Evolutionary conservation across 495 filamentous ascomycete genomes (phyloP), one percentile per base, ranked within the genome.

Genomic region (Tuber calosporum): DNA sequence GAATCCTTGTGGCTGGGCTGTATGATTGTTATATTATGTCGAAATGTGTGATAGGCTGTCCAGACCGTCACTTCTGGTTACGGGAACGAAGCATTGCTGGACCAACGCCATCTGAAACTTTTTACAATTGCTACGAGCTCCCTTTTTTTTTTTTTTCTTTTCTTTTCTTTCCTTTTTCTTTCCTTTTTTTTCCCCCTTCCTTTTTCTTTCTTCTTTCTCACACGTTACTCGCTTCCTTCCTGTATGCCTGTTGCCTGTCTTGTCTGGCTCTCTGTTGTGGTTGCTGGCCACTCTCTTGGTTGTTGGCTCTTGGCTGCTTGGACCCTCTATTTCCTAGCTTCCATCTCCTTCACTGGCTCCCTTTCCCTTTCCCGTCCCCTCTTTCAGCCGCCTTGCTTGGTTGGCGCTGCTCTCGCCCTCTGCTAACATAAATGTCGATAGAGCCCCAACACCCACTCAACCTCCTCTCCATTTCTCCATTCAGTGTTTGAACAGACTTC

Each of bases 381-480:
- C 42, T 53, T 62, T 62, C 53, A 62, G 53, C 53, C 53, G 26
- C 53, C 53, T 62, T 62, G 4, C 26, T 62, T 62, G 53, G 26
- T 34, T 30, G n/a, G 30, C 41, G 42, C 53, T 58, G 53, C 53
- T 26, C 53, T 34, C 34, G 53, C 13, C 26, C 53, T 34, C 53
- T 19, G 53, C 53, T 62, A 62, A 62, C 53, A 62, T 62, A 62
- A 62, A 62, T 34, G 53, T 62, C 53, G 34, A 62, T 30, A 62
- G 53, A 13, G 53, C 26, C 53, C 53, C 53, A 62, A n/a, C n/a
- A n/a, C n/a, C n/a, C 53, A 62, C 53, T n/a, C 48, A 53, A 53
- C 22, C 48, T 53, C 53, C 53, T 62, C 53, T 62, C 53, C 13
- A 62, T 34, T 62, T 34, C 53, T 62, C 26, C 26, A 34, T 62